Conservation (phyloP, 495 filamentous ascomycete species). For the Hyaloscypha hepaticicola region DNA sequence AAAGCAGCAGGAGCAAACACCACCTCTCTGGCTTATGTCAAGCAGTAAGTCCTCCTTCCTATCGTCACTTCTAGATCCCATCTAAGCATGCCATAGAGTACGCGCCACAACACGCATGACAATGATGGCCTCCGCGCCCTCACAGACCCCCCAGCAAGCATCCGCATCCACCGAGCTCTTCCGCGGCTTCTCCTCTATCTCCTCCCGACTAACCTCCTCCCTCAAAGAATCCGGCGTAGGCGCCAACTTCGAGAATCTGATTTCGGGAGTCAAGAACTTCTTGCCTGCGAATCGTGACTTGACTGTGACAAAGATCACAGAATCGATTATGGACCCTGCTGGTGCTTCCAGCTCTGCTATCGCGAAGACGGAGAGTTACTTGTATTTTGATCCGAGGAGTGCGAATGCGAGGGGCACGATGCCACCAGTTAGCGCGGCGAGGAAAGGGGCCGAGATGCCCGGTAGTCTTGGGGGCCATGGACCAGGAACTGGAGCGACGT, state of each 20-base stretch:
- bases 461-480: conserved; percentile 44
- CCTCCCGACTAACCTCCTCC: conserved; percentile 85
- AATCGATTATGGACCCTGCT: conserved; percentile 96
- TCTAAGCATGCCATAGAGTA: conserved; percentile 59
- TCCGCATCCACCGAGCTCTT: conserved; percentile 71
- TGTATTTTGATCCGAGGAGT: conserved; percentile 97
- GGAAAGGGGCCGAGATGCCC: conserved; percentile 42
- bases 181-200: conserved; percentile 84
- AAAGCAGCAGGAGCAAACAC: conserved; percentile 69
- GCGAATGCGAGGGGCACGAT: conserved; percentile 93
- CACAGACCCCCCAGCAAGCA: conserved; percentile 57
- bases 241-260: conserved; percentile 90
- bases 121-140: conserved; percentile 87
- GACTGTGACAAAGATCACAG: conserved; percentile 95
- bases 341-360: conserved; percentile 87
- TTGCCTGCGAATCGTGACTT: conserved; percentile 92
- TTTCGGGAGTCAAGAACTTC: conserved; percentile 99
- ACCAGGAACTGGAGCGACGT: conserved; percentile 76
- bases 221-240: conserved; percentile 85
- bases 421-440: conserved; percentile 64
- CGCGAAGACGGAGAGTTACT: conserved; percentile 93
- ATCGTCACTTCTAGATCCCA: not conserved
- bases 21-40: conserved; percentile 78
- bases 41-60: conserved; percentile 56
- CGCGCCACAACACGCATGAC: conserved; percentile 97